Evolutionary conservation across 1,284 basidiomycete genomes (phyloP).

Genomic region (Veloboletus limbatus): DNA sequence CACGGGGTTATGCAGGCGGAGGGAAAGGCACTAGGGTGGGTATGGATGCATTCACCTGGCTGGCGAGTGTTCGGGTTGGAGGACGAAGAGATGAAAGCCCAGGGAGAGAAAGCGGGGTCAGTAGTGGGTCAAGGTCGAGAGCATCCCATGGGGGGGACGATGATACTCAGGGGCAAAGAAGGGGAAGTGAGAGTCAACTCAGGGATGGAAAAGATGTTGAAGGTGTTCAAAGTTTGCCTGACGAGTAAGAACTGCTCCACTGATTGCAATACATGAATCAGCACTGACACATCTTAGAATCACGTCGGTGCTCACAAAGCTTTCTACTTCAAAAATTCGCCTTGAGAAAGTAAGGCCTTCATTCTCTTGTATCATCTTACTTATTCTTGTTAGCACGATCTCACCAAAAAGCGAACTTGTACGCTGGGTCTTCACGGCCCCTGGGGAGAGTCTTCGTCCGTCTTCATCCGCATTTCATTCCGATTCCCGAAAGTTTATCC

Average conservation of each 20-base stretch:
- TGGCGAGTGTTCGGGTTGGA: slow-evolving; percentile 66
- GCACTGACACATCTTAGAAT: slow-evolving; percentile 49
- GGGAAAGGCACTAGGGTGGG: slow-evolving; percentile 56
- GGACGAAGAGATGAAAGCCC: slow-evolving; percentile 48
- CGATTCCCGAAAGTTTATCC: slow-evolving; percentile 87
- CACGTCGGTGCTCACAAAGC: slow-evolving; percentile 70
- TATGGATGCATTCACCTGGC: slow-evolving; percentile 68
- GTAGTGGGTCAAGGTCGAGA: slow-evolving; percentile 37
- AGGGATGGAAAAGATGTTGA: slow-evolving; percentile 44
- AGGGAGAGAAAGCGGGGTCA: slow-evolving; percentile 49
- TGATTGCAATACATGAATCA: not conserved
- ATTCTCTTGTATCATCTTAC: not conserved
- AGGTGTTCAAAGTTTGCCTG: slow-evolving; percentile 62
- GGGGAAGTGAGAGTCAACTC: slow-evolving; percentile 46
- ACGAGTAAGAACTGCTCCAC: slow-evolving; percentile 56
- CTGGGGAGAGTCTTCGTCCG: slow-evolving; percentile 77
- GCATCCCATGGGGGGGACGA: slow-evolving; percentile 24
- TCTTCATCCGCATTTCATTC: slow-evolving; percentile 86
- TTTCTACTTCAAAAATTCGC: slow-evolving; percentile 72
- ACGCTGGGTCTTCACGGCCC: slow-evolving; percentile 88
- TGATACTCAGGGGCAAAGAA: slow-evolving; percentile 21
- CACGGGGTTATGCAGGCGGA: slow-evolving; percentile 58
- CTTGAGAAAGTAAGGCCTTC: slow-evolving; percentile 71
- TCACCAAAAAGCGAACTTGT: slow-evolving; percentile 77
- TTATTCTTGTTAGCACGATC: slow-evolving; percentile 57